Base-by-base conservation (phyloP, 2,329 filamentous ascomycete species). In the Talaromyces sp. region DNA sequence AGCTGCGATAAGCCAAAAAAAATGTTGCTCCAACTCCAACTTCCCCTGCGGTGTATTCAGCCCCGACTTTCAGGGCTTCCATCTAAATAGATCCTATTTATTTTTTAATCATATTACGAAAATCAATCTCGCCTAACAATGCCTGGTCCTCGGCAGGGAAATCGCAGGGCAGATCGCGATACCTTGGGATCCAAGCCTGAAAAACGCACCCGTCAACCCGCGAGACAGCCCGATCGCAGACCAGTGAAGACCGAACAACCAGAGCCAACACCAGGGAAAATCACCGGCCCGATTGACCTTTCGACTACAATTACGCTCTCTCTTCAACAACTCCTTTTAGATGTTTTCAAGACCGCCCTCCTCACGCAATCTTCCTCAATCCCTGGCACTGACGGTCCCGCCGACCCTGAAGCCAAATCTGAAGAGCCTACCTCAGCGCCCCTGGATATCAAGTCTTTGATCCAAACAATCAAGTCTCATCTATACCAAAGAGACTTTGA, bases 401-500 rank as follows among this genome's bases (percentile, higher is more conserved):
- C 36, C 29, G 17, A 29, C 33, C 39, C n/a, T 20, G 19, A 37
- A 13, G 47, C 49, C 29, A 32, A 44, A 24, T 40, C n/a, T 17
- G 13, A 27, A 37, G 22, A 32, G 13, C 29, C 13, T 13, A 35
- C 32, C 32, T 11, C 19, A 30, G 37, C 33, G 35, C 22, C 47
- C n/a, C 29, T 68, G 11, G 65, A 73, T 45, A 73, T 82, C 10
- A 75, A 77, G 27, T 66, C 78, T 1, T 72, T 86, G 3, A 80
- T 97, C 17, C 93, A 96, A 67, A 84, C 87, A 47, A 84, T 97
- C 57, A 99, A 97, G 72, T 81, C 86, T 7, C 90, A 93, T 58
- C 80, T 99, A 8, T 97, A 88, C 70, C 86, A 89, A 53, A 85
- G 94, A 29, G 90, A 97, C 70, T 97, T 97, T 73, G 80, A 80